These are phyloP conservation scores for Nemania sp. DNA, from an alignment of 2,329 filamentous ascomycete species.

Conservation along the genomic window DNA sequence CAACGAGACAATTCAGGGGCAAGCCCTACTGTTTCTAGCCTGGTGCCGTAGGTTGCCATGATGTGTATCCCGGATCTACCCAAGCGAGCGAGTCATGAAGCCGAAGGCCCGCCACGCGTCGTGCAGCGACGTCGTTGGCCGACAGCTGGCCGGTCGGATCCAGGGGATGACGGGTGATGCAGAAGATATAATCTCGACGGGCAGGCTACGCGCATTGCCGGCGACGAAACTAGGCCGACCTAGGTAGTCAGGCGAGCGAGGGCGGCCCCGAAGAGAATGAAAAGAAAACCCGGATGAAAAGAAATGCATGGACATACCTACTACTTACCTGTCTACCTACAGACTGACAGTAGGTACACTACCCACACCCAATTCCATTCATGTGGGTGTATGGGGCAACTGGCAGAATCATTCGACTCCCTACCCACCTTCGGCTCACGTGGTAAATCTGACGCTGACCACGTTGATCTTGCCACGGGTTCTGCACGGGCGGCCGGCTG, in stretches of 20 bases:
- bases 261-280: no score
- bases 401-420: background rate
- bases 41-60: background rate
- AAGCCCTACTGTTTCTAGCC: background rate
- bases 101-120: background rate
- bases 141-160: constrained; percentile 1
- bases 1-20: background rate
- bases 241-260: no score
- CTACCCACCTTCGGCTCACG: constrained; percentile 21
- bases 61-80: constrained; percentile 6
- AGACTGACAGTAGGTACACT: no score
- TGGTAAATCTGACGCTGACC: constrained; percentile 23
- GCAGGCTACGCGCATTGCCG: no score
- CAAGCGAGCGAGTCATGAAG: constrained; percentile 5
- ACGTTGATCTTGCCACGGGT: constrained; percentile 19
- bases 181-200: no score
- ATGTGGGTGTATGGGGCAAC: no score
- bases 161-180: background rate
- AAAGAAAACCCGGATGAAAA: background rate
- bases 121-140: constrained; percentile 5
- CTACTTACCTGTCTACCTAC: no score
- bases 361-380: no score
- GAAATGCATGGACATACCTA: no score
- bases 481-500: constrained; percentile 17
- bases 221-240: no score